Evolutionary conservation across 2,329 filamentous ascomycete genomes (phyloP), one percentile per base, ranked within the genome.

Genomic region (Fulvia fulva): DNA sequence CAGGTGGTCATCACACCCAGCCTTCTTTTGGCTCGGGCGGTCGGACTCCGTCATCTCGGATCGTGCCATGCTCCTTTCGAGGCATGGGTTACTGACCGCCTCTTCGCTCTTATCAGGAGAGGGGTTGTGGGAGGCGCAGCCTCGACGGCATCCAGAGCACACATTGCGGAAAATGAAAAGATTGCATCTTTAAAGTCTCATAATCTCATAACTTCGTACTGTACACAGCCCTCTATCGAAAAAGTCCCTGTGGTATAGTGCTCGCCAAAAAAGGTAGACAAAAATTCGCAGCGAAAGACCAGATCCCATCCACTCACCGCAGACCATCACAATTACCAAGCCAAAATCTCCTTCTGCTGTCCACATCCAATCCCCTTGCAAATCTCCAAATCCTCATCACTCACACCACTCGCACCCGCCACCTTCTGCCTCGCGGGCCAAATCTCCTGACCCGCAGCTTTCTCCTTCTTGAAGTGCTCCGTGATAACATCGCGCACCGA

Each of bases 381-480:
- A 55, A 65, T 60, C 55, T 62, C 62, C 52, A 63, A 43, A 52
- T 65, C 63, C 22, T 32, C 47, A 52, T 64, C 37, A 22, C 51
- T 60, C 32, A 57, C 56, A 14, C 22, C 46, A 52, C 25, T 43
- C 3, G 32, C 49, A 5, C 45, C 51, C 6, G 51, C 46, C 21
- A 52, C 41, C 43, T 56, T 53, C 41, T 64, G 77, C 46, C 71
- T 72, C 1, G 81, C 80, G 0, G 81, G 81, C 78, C 80, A 82
- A 50, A 83, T 80, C 69, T 83, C 76, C n/a, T 66, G 56, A 5
- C 74, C 75, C 0, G 67, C 72, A 1, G 69, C 68, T 63, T 76
- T 73, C 67, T 84, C 81, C 43, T 70, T 70, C 60, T 76, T 71
- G 63, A 76, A 72, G 63, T 83, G 81, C 25, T 74, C 73, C 5